Conservation (phyloP, 331 rosid species). For the Dryas integrifolia region DNA sequence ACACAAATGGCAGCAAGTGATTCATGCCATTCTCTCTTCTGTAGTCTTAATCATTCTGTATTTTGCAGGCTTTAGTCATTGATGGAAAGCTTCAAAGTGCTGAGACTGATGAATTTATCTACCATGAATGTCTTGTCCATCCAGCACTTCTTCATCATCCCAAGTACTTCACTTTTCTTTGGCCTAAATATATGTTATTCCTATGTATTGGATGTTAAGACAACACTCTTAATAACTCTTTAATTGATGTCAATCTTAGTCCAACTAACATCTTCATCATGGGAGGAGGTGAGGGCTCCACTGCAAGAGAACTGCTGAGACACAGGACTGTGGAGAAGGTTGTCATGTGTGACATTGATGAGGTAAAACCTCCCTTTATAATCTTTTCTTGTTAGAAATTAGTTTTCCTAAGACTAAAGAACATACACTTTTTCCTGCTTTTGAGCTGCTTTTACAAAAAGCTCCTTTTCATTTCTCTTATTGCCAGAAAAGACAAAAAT, state of each 20-base stretch:
- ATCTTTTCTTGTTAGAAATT: not conserved
- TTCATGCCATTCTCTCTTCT: not conserved
- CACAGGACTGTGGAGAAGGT: slow-evolving; percentile 79
- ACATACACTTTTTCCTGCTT: not conserved
- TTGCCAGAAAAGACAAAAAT: slow-evolving; percentile 2
- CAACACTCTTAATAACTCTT: not conserved
- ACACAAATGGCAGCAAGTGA: not conserved
- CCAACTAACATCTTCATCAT: slow-evolving; percentile 76
- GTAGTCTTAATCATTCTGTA: not conserved
- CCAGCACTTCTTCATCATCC: slow-evolving; percentile 88
- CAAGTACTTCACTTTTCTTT: slow-evolving; percentile 40
- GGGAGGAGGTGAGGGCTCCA: slow-evolving; percentile 99
- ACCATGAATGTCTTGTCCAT: slow-evolving; percentile 96
- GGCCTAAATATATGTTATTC: not conserved
- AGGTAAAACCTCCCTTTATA: slow-evolving; percentile 35
- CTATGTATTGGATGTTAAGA: not conserved
- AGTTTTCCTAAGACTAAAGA: not conserved
- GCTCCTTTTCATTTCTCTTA: not conserved
- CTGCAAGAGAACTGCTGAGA: slow-evolving; percentile 91
- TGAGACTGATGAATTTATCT: slow-evolving; percentile 90
- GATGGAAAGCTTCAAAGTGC: slow-evolving; percentile 99
- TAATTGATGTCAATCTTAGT: slow-evolving; percentile 31
- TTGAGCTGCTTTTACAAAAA: slow-evolving; percentile 6
- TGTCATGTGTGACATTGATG: slow-evolving; percentile 96
- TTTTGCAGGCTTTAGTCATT: slow-evolving; percentile 75